A percentile compares a stretch with the other conserved stretches of the same genome.
phyloP scores from a whole-genome alignment of 2,329 filamentous ascomycete genomes.

The Penicillium concentricum region DNA sequence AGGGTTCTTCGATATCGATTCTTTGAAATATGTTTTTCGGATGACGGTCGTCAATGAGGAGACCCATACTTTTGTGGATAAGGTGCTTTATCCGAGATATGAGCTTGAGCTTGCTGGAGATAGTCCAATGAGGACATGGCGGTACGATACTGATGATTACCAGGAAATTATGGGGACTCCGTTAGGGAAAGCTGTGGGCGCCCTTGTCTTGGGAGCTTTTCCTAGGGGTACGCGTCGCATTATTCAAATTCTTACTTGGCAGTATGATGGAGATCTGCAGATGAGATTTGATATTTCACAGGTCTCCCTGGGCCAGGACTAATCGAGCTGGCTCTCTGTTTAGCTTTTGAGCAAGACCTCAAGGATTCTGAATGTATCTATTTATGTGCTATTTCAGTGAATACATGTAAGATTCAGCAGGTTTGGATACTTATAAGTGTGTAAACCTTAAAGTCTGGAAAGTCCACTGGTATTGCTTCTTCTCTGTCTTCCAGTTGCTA shows the following conservation, averaged over 20 bases:
- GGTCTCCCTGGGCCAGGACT: background rate
- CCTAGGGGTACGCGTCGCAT: background rate
- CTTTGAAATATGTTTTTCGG: background rate
- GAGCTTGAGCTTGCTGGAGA: background rate
- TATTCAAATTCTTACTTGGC: background rate
- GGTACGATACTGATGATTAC: background rate
- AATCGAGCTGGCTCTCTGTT: background rate
- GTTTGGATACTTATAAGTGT: background rate
- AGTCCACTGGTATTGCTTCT: too few relatives aligned
- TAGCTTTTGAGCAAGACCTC: background rate
- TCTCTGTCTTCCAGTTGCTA: too few relatives aligned
- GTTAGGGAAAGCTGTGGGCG: background rate
- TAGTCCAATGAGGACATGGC: background rate
- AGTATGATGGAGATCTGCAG: background rate
- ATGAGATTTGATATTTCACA: background rate
- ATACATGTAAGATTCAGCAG: background rate
- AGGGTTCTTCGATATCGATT: background rate
- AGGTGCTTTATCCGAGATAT: background rate
- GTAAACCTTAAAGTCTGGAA: too few relatives aligned
- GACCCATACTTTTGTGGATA: background rate
- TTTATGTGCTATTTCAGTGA: too few relatives aligned
- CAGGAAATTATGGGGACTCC: background rate
- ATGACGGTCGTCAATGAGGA: background rate
- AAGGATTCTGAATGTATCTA: too few relatives aligned
- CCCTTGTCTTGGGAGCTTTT: background rate